Conservation (phyloP, 495 filamentous ascomycete genomes). For the Neurospora pannonica region DNA sequence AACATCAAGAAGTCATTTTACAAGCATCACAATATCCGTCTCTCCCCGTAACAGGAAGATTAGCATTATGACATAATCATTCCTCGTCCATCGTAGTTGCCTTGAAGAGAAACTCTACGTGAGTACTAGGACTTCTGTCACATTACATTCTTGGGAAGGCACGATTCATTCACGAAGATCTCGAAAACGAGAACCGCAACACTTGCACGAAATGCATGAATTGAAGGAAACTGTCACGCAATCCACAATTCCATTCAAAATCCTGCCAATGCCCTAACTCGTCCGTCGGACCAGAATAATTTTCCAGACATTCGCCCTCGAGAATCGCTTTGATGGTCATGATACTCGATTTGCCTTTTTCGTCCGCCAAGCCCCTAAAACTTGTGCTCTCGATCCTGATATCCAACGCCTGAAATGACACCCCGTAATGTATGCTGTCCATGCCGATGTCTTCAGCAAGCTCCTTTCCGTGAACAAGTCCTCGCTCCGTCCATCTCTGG, state of each 20-base stretch:
- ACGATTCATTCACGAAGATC: background rate
- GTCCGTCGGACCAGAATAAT: background rate
- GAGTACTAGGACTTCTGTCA: background rate
- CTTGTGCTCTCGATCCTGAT: background rate
- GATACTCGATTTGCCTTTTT: background rate
- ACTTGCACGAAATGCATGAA: background rate
- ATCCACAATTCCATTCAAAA: background rate
- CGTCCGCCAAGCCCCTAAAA: background rate
- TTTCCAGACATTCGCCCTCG: background rate
- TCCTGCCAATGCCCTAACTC: background rate
- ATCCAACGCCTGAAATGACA: background rate
- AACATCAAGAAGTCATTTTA: background rate
- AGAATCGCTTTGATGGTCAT: background rate
- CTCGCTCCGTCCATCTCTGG: background rate
- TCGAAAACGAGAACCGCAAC: background rate
- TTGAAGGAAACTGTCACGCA: background rate
- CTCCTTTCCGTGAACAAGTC: background rate
- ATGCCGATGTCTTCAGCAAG: background rate
- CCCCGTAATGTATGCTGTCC: background rate
- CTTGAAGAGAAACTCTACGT: background rate
- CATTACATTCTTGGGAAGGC: background rate
- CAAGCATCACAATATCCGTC: background rate
- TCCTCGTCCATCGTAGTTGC: background rate
- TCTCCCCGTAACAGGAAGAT: background rate
- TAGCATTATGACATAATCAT: background rate